Percentiles rank a stretch among this genome's conserved stretches.
Evolutionary conservation across 441 rosid genomes (phyloP).

Genomic region (Croton laevigatus): DNA sequence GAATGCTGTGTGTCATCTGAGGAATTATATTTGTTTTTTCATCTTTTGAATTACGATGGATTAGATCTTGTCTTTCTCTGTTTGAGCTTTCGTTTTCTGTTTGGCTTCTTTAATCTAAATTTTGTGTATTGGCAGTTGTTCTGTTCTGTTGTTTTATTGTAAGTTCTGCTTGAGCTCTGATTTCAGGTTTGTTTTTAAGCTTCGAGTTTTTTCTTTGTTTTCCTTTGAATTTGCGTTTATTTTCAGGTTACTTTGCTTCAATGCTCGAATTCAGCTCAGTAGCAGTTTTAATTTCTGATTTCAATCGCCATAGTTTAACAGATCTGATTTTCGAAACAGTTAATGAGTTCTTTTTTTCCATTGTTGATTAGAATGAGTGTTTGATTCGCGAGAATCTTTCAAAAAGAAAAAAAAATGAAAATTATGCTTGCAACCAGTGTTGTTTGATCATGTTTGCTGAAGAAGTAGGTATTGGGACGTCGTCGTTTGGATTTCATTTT

Average conservation of each 20-base stretch:
- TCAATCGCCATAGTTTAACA: background rate
- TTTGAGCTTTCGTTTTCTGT: slow-evolving; percentile 9
- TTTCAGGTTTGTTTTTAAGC: background rate
- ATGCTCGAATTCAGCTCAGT: background rate
- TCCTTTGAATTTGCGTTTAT: background rate
- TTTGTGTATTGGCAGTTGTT: background rate
- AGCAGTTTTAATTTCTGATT: too few species aligned
- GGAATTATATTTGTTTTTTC: background rate
- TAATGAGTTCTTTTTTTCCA: background rate
- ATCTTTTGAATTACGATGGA: background rate
- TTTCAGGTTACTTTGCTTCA: background rate
- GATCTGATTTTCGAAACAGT: background rate
- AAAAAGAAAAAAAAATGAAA: too few species aligned
- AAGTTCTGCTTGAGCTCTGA: background rate
- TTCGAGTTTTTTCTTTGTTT: background rate
- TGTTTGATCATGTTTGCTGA: background rate
- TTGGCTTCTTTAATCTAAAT: slow-evolving; percentile 6
- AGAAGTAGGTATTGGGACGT: too few species aligned
- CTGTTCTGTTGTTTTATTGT: background rate
- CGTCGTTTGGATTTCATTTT: too few species aligned
- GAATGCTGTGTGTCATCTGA: background rate
- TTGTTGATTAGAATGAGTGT: background rate
- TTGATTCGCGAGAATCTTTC: background rate
- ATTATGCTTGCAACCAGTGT: too few species aligned
- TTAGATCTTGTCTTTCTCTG: slow-evolving; percentile 7